Conservation (phyloP, 106 monocot species). For the Agapanthus africanus region DNA sequence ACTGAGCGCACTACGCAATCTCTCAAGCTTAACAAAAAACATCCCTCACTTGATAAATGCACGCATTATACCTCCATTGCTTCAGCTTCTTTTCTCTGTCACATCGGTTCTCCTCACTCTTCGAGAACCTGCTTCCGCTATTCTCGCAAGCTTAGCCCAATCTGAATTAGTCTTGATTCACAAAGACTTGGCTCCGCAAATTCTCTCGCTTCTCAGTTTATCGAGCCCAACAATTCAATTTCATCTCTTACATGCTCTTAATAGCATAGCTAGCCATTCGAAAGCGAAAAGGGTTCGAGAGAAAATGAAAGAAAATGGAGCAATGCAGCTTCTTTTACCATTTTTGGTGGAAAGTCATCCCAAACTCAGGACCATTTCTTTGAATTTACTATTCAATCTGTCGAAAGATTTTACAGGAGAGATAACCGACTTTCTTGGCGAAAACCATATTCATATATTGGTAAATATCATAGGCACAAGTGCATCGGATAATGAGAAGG, state of each 20-base stretch:
- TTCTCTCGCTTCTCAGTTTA: slow-evolving; percentile 65
- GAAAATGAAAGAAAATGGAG: slow-evolving; percentile 61
- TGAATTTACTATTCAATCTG: slow-evolving; percentile 52
- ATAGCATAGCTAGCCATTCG: slow-evolving; percentile 45
- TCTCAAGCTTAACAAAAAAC: slow-evolving; percentile 49
- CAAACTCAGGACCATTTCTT: slow-evolving; percentile 33
- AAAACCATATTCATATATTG: slow-evolving; percentile 42
- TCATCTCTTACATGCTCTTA: slow-evolving; percentile 62
- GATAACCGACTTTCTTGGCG: slow-evolving; percentile 29
- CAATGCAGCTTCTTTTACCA: slow-evolving; percentile 47
- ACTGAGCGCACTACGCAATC: slow-evolving; percentile 56
- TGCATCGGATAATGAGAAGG: slow-evolving; percentile 41
- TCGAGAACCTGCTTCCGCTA: slow-evolving; percentile 65
- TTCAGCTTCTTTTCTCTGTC: slow-evolving; percentile 83
- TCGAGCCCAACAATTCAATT: slow-evolving; percentile 52
- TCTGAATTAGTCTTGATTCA: slow-evolving; percentile 50
- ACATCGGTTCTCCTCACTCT: slow-evolving; percentile 80
- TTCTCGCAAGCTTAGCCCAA: slow-evolving; percentile 54
- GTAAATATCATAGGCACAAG: slow-evolving; percentile 32
- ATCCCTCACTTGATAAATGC: slow-evolving; percentile 37
- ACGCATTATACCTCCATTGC: slow-evolving; percentile 42
- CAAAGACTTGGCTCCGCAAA: slow-evolving; percentile 50
- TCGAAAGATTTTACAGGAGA: slow-evolving; percentile 46
- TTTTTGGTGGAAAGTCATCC: slow-evolving; percentile 38
- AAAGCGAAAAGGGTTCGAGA: slow-evolving; percentile 34